Base-by-base conservation (phyloP, 768 basidiomycete species). In the Termitomyces sp. region DNA sequence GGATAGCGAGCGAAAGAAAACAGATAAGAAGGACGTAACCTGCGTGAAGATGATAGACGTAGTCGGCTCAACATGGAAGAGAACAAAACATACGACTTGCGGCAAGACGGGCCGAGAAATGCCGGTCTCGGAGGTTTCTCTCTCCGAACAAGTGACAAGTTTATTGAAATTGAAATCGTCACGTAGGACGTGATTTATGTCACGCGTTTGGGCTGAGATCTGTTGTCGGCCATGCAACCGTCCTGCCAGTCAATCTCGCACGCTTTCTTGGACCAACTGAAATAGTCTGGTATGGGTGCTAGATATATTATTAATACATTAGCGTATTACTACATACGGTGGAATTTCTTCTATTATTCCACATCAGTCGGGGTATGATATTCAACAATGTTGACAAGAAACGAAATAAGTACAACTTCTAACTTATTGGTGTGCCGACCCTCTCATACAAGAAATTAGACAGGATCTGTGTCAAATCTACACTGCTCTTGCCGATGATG, bases 381-480 rank as follows among this genome's bases (percentile, higher is more conserved):
- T n/a, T 14, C 10, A 29, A 48, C 6, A 29, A 48, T 14, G 2
- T 20, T 25, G 36, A 48, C 25, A 48, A 38, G 2, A 38, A 38
- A 25, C 8, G 3, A 12, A 49, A 55, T 55, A 20, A 40, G 15
- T 55, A 43, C 29, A 55, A 12, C 17, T 10, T 32, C 50, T 61
- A 61, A 46, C 36, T 40, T 3, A 56, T 40, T 3, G 60, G 70
- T 36, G 73, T 69, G 56, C 77, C 72, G 37, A 90, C 78, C 62
- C 85, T 80, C 63, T 89, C 88, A 54, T 84, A 81, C 65, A 92
- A 75, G 69, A 92, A 91, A 59, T 77, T 81, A 17, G 79, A 73
- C 63, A 92, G 70, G n/a, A 89, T 75, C 58, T 77, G 78, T 7
- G 83, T 83, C 67, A 92, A 68, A 72, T 92, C 87, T 25, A 82